These are phyloP conservation scores for Nadsonia fulvescens DNA, from an alignment of 805 yeast genomes.

Conservation along the genomic window DNA sequence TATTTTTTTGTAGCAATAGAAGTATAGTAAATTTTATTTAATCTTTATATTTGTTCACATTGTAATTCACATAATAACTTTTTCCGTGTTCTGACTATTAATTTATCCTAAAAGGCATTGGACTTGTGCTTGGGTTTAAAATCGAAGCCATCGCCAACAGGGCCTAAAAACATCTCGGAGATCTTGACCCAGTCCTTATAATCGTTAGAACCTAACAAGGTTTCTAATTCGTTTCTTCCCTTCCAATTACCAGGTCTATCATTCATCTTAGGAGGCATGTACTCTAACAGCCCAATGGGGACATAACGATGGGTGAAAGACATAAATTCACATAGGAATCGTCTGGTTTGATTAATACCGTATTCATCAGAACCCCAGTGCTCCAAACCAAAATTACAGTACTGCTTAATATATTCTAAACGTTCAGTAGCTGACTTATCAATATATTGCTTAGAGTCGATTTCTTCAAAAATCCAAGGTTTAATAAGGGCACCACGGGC, in stretches of 20 bases:
- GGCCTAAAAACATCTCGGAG: slow-evolving; percentile 88
- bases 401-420: slow-evolving; percentile 51
- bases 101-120: slow-evolving; percentile 39
- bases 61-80: neutral
- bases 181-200: slow-evolving; percentile 91
- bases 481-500: slow-evolving; percentile 96
- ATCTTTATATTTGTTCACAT: neutral
- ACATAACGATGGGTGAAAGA: slow-evolving; percentile 88
- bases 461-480: slow-evolving; percentile 97
- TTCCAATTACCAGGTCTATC: slow-evolving; percentile 89
- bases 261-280: slow-evolving; percentile 73
- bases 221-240: slow-evolving; percentile 87
- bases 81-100: neutral
- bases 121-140: slow-evolving; percentile 93
- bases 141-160: slow-evolving; percentile 52
- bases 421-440: slow-evolving; percentile 88
- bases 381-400: slow-evolving; percentile 65
- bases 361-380: slow-evolving; percentile 98
- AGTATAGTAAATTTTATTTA: neutral
- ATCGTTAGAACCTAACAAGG: slow-evolving; percentile 68
- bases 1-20: neutral
- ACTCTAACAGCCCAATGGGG: slow-evolving; percentile 84
- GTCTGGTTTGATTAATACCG: slow-evolving; percentile 74
- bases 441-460: slow-evolving; percentile 71
- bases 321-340: slow-evolving; percentile 85